Base-by-base conservation (phyloP, 2,329 filamentous ascomycete genomes). In the Cercospora sesami region DNA sequence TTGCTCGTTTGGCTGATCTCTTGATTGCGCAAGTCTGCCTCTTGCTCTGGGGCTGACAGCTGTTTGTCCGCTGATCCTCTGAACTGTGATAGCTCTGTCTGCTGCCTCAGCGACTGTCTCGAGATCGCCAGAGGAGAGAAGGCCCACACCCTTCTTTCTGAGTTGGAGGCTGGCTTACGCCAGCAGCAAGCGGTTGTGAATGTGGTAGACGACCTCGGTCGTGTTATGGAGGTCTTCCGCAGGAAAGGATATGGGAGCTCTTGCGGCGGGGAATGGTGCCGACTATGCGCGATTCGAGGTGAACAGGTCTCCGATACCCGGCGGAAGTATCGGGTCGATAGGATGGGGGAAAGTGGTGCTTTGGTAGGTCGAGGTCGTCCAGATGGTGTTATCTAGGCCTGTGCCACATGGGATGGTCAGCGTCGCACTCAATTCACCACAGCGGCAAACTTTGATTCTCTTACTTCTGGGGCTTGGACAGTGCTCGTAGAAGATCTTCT, bases 381-480 rank as follows among this genome's bases (percentile, higher is more conserved):
- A 51, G 48, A 51, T 81, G 74, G 85, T 90, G 88, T 88, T 90
- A 90, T 89, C 88, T 85, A 80, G 88, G 88, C 85, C 87, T 90
- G 72, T 55, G n/a, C 45, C 59, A 65, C 42, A 57, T 57, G 58
- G 66, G 64, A 60, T 55, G 55, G 45, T 39, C 55, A 33, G 61
- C 70, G 64, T 71, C 36, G 65, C 48, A 61, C n/a, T 12, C 48
- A 12, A 61, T 59, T 36, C n/a, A 39, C 53, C 10, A 39, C 53
- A 55, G 36, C 28, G 64, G 39, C 61, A 71, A 63, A 69, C 73
- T 71, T 69, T 74, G 26, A 12, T 10, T 23, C 64, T 64, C 91
- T 80, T 83, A 96, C 93, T 96, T 96, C 82, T 92, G 92, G 80
- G 93, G 93, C 86, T 95, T 95, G 80, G 92, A 96, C 77, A 97